phyloP scores from a whole-genome alignment of 805 yeast species.

The Spencermartinsiella europaea region DNA sequence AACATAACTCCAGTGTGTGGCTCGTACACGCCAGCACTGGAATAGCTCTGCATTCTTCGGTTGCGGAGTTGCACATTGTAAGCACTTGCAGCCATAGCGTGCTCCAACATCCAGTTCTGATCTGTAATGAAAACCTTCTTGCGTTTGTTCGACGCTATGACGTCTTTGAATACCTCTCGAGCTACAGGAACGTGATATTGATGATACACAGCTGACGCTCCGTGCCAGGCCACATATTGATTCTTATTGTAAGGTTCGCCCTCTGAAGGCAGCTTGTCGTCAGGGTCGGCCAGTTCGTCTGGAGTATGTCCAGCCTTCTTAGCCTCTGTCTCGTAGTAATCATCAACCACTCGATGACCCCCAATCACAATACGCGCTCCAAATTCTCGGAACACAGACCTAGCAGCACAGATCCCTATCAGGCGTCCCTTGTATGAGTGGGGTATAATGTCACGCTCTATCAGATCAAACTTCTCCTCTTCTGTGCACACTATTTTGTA shows the following conservation, averaged over 20 bases:
- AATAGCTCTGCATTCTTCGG: conserved; percentile 46
- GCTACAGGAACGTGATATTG: conserved; percentile 26
- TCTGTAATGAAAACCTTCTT: conserved; percentile 43
- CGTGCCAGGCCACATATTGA: conserved; percentile 53
- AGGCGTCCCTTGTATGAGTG: conserved; percentile 86
- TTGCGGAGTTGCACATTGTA: conserved; percentile 60
- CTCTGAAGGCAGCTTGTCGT: conserved; percentile 41
- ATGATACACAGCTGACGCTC: conserved; percentile 41
- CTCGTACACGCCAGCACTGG: conserved; percentile 58
- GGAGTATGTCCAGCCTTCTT: conserved; percentile 54
- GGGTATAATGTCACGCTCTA: conserved; percentile 76
- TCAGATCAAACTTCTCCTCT: conserved; percentile 76
- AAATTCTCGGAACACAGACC: conserved; percentile 84
- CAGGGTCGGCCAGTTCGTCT: conserved; percentile 69
- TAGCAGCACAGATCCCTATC: conserved; percentile 85
- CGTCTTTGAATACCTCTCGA: conserved; percentile 23
- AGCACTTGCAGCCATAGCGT: conserved; percentile 70
- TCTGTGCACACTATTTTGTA: conserved; percentile 69
- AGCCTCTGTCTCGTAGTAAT: conserved; percentile 69
- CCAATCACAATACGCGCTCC: conserved; percentile 79
- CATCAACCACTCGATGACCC: conserved; percentile 79
- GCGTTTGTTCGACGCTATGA: conserved; percentile 20
- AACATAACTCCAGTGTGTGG: conserved; percentile 79
- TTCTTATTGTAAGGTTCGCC: conserved; percentile 42
- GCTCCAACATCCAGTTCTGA: conserved; percentile 79